Evolutionary conservation across 2,329 filamentous ascomycete species (phyloP), one percentile per base, ranked within the genome.

Genomic region (Clonostachys chloroleuca): DNA sequence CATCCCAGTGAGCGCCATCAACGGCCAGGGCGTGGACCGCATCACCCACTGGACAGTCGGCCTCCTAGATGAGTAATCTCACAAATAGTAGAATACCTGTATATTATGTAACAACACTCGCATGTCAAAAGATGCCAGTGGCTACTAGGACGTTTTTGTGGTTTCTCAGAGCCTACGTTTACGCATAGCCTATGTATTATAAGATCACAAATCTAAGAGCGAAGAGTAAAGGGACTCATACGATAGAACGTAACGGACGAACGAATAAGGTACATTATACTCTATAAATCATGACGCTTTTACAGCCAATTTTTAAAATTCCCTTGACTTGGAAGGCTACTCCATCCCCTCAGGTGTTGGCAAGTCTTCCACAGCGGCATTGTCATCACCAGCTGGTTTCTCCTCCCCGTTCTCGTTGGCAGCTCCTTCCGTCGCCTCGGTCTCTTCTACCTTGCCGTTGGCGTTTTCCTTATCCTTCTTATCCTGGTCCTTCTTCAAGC

Each of bases 1-100:
- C 17, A 83, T 97, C 50, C 94, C 94, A 0, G 84, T 97, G 43
- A 95, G 92, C 63, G 94, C 92, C 43, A 95, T 96, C 52, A 81
- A 86, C 49, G 89, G 87, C 6, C 84, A 96, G 62, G 92, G 92
- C 4, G 84, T 95, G 9, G 82, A 90, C 46, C 73, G 78, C 41
- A 83, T 94, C 47, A 78, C 88, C 17, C 82, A 89, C 56, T 83
- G 87, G 73, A 86, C 84, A 3, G 77, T 91, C 44, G 81, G 81
- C 14, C 62, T 92, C 47, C 66, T 92, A 48, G 79, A 85, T 45
- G 42, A 42, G 37, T 43, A 37, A 48, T 35, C 49, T 43, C 44
- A 47, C 47, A 44, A 48, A 14, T 49, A 48, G 58, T 42, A 20
- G 24, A 17, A 42, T 17, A 4, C 40, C 7, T 42, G 40, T 17